These are phyloP conservation scores for Castanea crenata DNA, from an alignment of 306 rosid genomes.

Conservation along the genomic window DNA sequence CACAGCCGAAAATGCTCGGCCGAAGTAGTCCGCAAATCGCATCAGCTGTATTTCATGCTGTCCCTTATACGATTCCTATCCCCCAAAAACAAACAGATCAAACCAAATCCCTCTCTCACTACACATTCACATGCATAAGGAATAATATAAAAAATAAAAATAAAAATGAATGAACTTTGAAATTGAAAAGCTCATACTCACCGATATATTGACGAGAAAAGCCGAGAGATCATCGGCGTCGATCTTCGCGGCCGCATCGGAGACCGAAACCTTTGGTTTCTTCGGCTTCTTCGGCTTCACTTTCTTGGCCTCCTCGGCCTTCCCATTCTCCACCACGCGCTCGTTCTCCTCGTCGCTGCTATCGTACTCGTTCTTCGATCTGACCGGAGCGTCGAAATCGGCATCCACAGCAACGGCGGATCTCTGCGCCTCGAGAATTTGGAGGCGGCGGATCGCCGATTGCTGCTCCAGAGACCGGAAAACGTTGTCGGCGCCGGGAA, in stretches of 20 bases:
- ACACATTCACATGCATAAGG: constrained; percentile 9
- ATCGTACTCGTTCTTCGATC: constrained; percentile 64
- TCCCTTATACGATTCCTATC: constrained; percentile 56
- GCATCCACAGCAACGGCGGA: constrained; percentile 32
- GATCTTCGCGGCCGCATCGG: constrained; percentile 86
- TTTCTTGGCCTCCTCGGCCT: constrained; percentile 66
- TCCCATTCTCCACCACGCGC: constrained; percentile 45
- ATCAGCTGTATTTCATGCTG: constrained; percentile 74
- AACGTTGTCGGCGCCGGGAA: constrained; percentile 43
- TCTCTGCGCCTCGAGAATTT: constrained; percentile 64
- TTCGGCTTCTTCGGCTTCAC: constrained; percentile 79
- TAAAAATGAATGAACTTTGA: constrained; percentile 14
- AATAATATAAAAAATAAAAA: not conserved
- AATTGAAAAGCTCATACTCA: constrained; percentile 25
- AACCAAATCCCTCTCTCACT: constrained; percentile 10
- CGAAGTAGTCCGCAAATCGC: constrained; percentile 88
- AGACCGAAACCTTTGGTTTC: constrained; percentile 85
- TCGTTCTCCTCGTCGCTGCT: constrained; percentile 56
- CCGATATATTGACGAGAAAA: constrained; percentile 63
- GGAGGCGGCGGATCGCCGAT: constrained; percentile 74
- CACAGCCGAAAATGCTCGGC: constrained; percentile 78
- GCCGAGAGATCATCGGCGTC: constrained; percentile 61
- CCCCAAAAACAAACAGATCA: not conserved
- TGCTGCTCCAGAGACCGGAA: constrained; percentile 78
- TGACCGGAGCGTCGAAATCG: constrained; percentile 38